Conservation (phyloP, 805 yeast species). For the Lachancea mirantina region DNA sequence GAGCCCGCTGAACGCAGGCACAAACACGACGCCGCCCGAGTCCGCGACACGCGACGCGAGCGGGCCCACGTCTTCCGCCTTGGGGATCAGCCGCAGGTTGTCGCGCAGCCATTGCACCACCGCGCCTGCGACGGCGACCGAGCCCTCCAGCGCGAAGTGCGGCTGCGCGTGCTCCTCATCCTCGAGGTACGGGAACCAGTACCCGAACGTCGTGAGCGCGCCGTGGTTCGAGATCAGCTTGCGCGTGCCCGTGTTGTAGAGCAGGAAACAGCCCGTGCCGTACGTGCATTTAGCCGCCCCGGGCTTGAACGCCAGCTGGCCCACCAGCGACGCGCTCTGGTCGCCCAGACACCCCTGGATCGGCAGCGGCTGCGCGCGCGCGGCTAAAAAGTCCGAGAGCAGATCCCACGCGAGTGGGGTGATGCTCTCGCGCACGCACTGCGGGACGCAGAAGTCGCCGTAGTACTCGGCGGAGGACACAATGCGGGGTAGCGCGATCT, state of each 20-base stretch:
- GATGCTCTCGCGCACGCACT: constrained; percentile 44
- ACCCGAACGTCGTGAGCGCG: constrained; percentile 82
- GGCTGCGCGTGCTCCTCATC: constrained; percentile 43
- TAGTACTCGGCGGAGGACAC: constrained; percentile 71
- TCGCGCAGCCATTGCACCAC: constrained; percentile 92
- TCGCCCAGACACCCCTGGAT: constrained; percentile 90
- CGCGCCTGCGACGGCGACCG: constrained; percentile 93
- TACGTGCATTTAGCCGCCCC: constrained; percentile 94
- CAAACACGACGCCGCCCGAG: constrained; percentile 88
- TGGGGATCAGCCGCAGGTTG: constrained; percentile 72
- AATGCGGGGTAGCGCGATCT: constrained; percentile 65
- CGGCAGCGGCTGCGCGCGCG: constrained; percentile 54
- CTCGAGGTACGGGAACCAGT: constrained; percentile 71
- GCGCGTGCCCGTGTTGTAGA: constrained; percentile 76
- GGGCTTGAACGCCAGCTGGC: constrained; percentile 75
- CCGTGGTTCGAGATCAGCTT: constrained; percentile 73
- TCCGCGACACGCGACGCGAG: constrained; percentile 74
- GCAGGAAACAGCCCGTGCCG: constrained; percentile 90
- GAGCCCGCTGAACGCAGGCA: constrained; percentile 89
- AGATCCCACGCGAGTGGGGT: constrained; percentile 44
- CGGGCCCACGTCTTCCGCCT: constrained; percentile 84
- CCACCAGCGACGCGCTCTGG: constrained; percentile 89
- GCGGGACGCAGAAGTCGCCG: constrained; percentile 64
- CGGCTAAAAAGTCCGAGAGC: constrained; percentile 44
- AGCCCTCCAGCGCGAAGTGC: constrained; percentile 88